Evolutionary conservation across 2,329 filamentous ascomycete genomes (phyloP).

Genomic region (Elsinoe arachidis): DNA sequence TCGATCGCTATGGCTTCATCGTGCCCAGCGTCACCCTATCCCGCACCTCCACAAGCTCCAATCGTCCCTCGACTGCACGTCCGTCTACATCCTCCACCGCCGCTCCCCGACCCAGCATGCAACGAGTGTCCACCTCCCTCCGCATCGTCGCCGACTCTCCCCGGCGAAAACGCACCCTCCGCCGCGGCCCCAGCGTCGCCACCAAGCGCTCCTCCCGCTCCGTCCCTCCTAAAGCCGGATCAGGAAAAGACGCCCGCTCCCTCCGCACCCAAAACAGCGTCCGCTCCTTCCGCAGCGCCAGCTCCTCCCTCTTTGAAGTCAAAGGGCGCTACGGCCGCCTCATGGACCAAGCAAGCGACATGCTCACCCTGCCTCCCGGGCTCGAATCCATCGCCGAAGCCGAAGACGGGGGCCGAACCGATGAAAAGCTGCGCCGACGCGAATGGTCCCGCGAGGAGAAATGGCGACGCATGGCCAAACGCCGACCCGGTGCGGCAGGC

Average conservation of each 20-base stretch:
- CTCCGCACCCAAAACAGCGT: slow-evolving; percentile 6
- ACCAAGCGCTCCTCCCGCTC: slow-evolving; percentile 37
- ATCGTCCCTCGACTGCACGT: neutral
- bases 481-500: slow-evolving; percentile 28
- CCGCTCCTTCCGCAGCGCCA: neutral
- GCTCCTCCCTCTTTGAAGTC: slow-evolving; percentile 25
- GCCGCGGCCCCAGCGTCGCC: slow-evolving; percentile 36
- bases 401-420: slow-evolving; percentile 39
- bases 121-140: slow-evolving; percentile 52
- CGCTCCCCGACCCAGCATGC: slow-evolving; percentile 34
- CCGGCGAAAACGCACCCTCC: slow-evolving; percentile 44
- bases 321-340: slow-evolving; percentile 45
- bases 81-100: neutral
- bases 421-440: slow-evolving; percentile 46
- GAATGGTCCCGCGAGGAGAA: slow-evolving; percentile 57
- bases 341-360: slow-evolving; percentile 54
- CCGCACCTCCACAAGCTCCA: slow-evolving; percentile 19
- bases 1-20: slow-evolving; percentile 60
- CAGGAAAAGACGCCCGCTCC: slow-evolving; percentile 1
- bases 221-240: slow-evolving; percentile 18
- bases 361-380: slow-evolving; percentile 53
- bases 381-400: slow-evolving; percentile 38
- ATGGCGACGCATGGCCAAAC: slow-evolving; percentile 57
- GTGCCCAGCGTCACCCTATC: slow-evolving; percentile 34
- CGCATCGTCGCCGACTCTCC: slow-evolving; percentile 49